These are phyloP conservation scores for Davidsoniella australis DNA, from an alignment of 2,329 filamentous ascomycete species.

Conservation along the genomic window DNA sequence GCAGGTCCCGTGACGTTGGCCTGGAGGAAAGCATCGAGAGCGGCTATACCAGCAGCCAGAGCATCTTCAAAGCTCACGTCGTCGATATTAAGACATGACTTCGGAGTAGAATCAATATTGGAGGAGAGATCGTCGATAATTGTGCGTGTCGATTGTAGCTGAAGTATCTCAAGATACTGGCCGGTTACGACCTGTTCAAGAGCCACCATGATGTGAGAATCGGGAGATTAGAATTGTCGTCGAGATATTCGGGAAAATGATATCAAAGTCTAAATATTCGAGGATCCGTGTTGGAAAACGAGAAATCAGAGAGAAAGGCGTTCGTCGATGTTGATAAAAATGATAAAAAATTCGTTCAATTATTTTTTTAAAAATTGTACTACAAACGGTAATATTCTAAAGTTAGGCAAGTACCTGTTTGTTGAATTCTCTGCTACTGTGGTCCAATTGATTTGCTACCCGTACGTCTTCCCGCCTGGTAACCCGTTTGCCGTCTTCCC, in stretches of 20 bases:
- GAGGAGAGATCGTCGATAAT: background rate
- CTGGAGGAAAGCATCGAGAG: slow-evolving; percentile 67
- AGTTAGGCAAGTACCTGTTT: too few species aligned
- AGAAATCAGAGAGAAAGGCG: too few species aligned
- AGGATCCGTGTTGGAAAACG: too few species aligned
- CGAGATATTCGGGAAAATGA: too few species aligned
- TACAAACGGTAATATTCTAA: too few species aligned
- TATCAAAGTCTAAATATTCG: too few species aligned
- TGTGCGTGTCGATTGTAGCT: background rate
- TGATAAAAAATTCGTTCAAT: too few species aligned
- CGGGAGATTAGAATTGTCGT: too few species aligned
- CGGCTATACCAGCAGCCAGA: slow-evolving; percentile 45
- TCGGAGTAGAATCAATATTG: background rate
- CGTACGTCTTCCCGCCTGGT: slow-evolving; percentile 15
- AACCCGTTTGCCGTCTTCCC: background rate
- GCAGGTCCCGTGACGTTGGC: slow-evolving; percentile 78
- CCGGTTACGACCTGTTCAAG: slow-evolving; percentile 1
- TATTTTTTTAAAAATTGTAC: too few species aligned
- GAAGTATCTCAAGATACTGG: background rate
- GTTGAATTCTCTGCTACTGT: slow-evolving; percentile 30
- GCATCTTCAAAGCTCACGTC: slow-evolving; percentile 6
- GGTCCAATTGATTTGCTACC: slow-evolving; percentile 37
- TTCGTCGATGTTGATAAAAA: too few species aligned
- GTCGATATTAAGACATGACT: background rate
- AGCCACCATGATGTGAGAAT: background rate